These are phyloP conservation scores for Vickermania ingenoplastis DNA, from an alignment of 208 protist genomes.

Conservation along the genomic window DNA sequence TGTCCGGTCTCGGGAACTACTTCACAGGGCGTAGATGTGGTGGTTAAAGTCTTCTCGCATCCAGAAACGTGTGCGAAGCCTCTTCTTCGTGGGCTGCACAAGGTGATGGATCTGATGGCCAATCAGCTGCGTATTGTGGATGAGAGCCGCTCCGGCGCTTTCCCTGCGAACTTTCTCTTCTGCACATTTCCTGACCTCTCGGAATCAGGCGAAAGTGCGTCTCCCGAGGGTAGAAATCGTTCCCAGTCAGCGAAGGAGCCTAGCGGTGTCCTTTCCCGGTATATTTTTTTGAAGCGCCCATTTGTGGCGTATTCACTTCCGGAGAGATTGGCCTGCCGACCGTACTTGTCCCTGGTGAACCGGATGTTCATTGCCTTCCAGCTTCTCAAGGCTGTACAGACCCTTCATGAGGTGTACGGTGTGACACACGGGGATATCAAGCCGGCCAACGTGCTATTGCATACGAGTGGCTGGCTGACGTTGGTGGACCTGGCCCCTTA, in stretches of 20 bases:
- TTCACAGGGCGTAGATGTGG: constrained; percentile 39
- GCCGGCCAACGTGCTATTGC: constrained; percentile 74
- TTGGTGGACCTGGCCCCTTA: constrained; percentile 80
- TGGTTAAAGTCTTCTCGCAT: constrained; percentile 68
- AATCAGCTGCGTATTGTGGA: constrained; percentile 31
- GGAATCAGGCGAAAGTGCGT: background rate
- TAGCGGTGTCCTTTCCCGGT: background rate
- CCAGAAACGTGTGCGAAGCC: background rate
- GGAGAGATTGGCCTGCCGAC: constrained; percentile 61
- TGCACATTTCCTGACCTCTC: background rate
- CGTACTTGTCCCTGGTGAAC: constrained; percentile 27
- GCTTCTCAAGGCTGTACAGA: constrained; percentile 48
- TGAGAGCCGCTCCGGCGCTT: constrained; percentile 5
- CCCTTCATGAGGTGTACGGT: constrained; percentile 70
- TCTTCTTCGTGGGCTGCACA: constrained; percentile 19
- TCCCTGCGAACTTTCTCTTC: background rate
- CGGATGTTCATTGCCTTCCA: constrained; percentile 64
- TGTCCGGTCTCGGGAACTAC: too few relatives aligned
- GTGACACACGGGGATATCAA: constrained; percentile 86
- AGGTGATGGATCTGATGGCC: constrained; percentile 17
- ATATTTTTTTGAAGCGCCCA: constrained; percentile 55
- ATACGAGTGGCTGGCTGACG: constrained; percentile 60
- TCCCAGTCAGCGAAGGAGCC: constrained; percentile 16
- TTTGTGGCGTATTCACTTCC: constrained; percentile 65
- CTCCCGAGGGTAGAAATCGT: background rate